Conservation (phyloP, 1,284 basidiomycete genomes). For the Erythrobasidium hasegawianum region DNA sequence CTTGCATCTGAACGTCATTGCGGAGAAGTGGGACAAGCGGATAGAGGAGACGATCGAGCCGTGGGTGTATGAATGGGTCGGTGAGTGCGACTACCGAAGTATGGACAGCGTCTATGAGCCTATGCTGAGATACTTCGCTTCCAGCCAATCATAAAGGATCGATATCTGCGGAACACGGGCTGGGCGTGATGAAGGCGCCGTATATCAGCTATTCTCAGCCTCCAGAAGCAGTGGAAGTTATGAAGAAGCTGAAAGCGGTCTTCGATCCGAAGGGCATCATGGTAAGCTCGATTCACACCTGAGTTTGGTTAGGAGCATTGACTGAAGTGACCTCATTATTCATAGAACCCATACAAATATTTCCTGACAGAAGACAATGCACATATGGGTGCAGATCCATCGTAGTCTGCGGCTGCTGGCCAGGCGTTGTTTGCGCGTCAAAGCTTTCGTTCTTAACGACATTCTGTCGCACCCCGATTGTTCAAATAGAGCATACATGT, state of each 20-base stretch:
- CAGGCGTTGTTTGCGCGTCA: too few species aligned
- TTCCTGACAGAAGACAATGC: slow-evolving; percentile 14
- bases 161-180: slow-evolving; percentile 65
- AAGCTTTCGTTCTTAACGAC: too few species aligned
- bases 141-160: slow-evolving; percentile 59
- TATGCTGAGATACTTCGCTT: neutral
- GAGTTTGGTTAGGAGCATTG: neutral
- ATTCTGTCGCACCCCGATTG: too few species aligned
- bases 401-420: too few species aligned
- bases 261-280: slow-evolving; percentile 90
- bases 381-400: neutral
- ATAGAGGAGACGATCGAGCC: slow-evolving; percentile 86
- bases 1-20: slow-evolving; percentile 91
- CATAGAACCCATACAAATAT: slow-evolving; percentile 36
- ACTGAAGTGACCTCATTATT: too few species aligned
- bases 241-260: slow-evolving; percentile 84
- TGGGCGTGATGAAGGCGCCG: slow-evolving; percentile 90
- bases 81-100: too few species aligned
- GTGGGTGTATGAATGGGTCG: slow-evolving; percentile 88
- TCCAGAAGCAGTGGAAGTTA: slow-evolving; percentile 71
- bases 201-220: slow-evolving; percentile 87
- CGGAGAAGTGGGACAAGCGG: slow-evolving; percentile 73
- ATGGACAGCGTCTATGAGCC: too few species aligned
- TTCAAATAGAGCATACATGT: too few species aligned
- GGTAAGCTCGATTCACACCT: slow-evolving; percentile 2